Evolutionary conservation across 1,139 yeast genomes (phyloP), one percentile per base, ranked within the genome.

Genomic region (Kodamaea sp.): DNA sequence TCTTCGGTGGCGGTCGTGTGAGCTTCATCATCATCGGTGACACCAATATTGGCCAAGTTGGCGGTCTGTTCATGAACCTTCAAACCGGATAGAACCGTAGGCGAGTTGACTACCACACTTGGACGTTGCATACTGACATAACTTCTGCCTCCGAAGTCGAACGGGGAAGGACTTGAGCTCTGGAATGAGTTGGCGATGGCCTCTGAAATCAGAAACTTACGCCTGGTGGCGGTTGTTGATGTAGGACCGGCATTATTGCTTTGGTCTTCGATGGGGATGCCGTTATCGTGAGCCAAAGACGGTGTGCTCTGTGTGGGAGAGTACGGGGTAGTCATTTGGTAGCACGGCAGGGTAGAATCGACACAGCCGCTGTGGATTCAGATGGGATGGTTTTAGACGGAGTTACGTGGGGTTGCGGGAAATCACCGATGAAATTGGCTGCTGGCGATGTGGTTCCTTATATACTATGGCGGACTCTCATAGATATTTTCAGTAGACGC

Each of bases 31-130:
- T 66, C 71, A 22, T 68, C 75, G 4, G 78, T 66, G 3, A 82
- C 83, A 1, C 79, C 82, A 34, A 81, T 73, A 22, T 66, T 67
- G 10, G 88, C 84, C 43, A 80, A 65, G 35, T 68, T 76, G 3
- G 83, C 85, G 0, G 86, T 74, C 42, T 80, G 83, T 43, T 78
- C 85, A 40, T 83, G 78, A 29, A 82, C 70, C 12, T 78, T 73
- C 23, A 57, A 51, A 1, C 75, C 74, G 0, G 78, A 64, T 43
- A 70, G 73, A 14, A 77, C 66, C 3, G 60, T 54, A 0, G 76
- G 75, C 2, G 70, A 62, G 31, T 49, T 50, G 26, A 41, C 46
- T 24, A 34, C 49, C 20, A 47, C 28, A 41, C 50, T 42, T 34
- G 49, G 51, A 6, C 57, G 40, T 32, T 53, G 54, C 53, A 57